These are phyloP conservation scores for Phytophthora tubulina DNA, from an alignment of 352 stramenopile genomes.

Conservation along the genomic window DNA sequence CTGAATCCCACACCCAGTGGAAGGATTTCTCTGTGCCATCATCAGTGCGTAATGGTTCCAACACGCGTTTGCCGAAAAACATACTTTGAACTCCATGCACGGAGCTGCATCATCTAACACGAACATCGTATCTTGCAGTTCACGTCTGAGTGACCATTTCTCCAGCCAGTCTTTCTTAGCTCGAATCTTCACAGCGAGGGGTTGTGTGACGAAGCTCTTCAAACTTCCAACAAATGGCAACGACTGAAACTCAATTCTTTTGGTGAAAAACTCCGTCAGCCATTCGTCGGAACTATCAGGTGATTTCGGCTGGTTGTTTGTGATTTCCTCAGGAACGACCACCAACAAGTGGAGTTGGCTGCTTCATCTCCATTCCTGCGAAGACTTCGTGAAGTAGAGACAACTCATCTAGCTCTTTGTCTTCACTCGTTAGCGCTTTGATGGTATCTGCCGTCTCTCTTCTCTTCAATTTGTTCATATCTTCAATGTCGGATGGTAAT, in stretches of 20 bases:
- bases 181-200: constrained; percentile 27
- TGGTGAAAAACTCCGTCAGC: not conserved
- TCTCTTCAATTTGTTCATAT: no score
- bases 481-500: no score
- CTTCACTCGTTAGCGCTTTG: no score
- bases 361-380: no score
- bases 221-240: constrained; percentile 13
- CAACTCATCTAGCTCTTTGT: no score
- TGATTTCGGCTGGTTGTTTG: not conserved
- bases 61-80: constrained; percentile 7
- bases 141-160: constrained; percentile 6
- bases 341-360: no score
- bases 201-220: constrained; percentile 1
- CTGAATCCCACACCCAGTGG: constrained; percentile 12
- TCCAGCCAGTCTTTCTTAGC: constrained; percentile 12
- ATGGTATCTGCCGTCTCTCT: no score
- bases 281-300: not conserved
- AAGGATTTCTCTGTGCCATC: constrained; percentile 13
- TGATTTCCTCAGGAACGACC: no score
- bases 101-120: constrained; percentile 5
- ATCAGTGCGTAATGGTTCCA: constrained; percentile 4
- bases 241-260: not conserved
- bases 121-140: constrained; percentile 23
- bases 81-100: constrained; percentile 16
- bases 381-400: no score